Conservation (phyloP, 805 yeast genomes). For the Lachancea thermotolerans region DNA sequence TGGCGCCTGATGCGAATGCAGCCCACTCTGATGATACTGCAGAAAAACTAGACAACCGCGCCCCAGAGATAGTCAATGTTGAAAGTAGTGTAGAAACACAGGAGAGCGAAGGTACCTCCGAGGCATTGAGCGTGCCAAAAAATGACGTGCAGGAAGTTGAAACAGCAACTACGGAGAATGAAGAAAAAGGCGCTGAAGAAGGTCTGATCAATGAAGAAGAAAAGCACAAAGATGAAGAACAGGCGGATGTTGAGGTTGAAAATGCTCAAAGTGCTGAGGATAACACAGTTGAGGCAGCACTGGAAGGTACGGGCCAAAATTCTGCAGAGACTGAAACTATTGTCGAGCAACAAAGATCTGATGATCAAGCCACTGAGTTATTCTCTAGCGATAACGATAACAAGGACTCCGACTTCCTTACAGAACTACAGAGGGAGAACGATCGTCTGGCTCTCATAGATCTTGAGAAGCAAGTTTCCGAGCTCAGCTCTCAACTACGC, state of each 20-base stretch:
- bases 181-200: conserved; percentile 9
- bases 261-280: conserved; percentile 5
- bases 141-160: background rate
- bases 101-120: too few species aligned
- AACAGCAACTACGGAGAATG: conserved; percentile 5
- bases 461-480: conserved; percentile 36
- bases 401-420: conserved; percentile 25
- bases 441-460: conserved; percentile 31
- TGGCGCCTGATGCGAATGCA: too few species aligned
- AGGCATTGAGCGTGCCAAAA: too few species aligned
- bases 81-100: too few species aligned
- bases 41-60: too few species aligned
- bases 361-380: conserved; percentile 6
- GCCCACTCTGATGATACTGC: too few species aligned
- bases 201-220: conserved; percentile 10
- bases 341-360: background rate
- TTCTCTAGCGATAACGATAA: conserved; percentile 10
- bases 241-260: conserved; percentile 5
- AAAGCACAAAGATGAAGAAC: conserved; percentile 5
- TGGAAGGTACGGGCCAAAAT: background rate
- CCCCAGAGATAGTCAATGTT: too few species aligned
- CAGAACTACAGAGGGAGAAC: conserved; percentile 27
- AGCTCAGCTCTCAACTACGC: conserved; percentile 30
- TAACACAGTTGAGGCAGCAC: background rate
- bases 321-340: background rate